Conservation (phyloP, 2,329 filamentous ascomycete species). For the Aureobasidium lini region DNA sequence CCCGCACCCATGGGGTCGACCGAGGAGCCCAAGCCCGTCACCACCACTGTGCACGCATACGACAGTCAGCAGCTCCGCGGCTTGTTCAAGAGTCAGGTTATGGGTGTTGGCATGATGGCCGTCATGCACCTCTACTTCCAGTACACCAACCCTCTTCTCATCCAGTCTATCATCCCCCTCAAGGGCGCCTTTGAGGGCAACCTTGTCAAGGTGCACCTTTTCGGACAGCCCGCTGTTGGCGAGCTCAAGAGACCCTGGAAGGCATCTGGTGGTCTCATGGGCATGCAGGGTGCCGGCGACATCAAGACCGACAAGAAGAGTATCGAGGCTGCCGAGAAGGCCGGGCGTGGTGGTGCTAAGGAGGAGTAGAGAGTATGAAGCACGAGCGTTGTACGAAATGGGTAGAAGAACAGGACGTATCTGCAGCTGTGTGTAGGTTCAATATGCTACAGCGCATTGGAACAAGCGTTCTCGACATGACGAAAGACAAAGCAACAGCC, state of each 20-base stretch:
- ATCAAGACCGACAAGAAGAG: slow-evolving; percentile 74
- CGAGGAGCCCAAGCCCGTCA: slow-evolving; percentile 93
- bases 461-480: no score
- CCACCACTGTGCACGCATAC: slow-evolving; percentile 94
- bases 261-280: slow-evolving; percentile 73
- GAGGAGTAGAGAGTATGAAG: slow-evolving; percentile 36
- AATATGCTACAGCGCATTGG: no score
- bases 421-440: no score
- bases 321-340: slow-evolving; percentile 45
- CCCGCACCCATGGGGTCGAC: slow-evolving; percentile 85
- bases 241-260: slow-evolving; percentile 97
- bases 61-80: slow-evolving; percentile 77
- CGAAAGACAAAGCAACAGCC: no score
- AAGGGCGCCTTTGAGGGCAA: slow-evolving; percentile 95
- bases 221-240: slow-evolving; percentile 76
- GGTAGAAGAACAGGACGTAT: not conserved
- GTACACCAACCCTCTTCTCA: slow-evolving; percentile 97
- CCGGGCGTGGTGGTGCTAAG: slow-evolving; percentile 44
- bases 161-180: slow-evolving; percentile 96
- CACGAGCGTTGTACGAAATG: not conserved
- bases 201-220: slow-evolving; percentile 90
- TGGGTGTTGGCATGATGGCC: slow-evolving; percentile 96
- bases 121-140: slow-evolving; percentile 99
- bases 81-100: slow-evolving; percentile 82
- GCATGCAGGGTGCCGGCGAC: slow-evolving; percentile 56